Percentiles rank a stretch among this genome's conserved stretches.
These are phyloP conservation scores for Leccinum boreale DNA, from an alignment of 768 basidiomycete species.

Conservation along the genomic window DNA sequence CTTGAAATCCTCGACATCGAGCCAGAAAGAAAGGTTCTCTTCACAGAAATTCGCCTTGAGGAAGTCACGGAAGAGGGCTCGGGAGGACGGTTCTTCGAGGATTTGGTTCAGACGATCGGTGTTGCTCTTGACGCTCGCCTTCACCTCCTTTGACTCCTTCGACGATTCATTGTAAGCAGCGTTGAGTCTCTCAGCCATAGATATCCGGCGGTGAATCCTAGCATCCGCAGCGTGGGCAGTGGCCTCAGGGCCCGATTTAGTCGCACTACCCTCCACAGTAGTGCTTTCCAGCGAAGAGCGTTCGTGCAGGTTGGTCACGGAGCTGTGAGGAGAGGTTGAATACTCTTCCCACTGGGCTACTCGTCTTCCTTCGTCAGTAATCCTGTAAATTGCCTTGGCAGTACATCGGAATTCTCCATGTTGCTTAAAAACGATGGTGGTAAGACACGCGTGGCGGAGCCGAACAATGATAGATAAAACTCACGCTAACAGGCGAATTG, in stretches of 20 bases:
- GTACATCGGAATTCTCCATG: slow-evolving; percentile 96
- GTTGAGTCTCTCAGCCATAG: slow-evolving; percentile 71
- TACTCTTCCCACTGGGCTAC: slow-evolving; percentile 79
- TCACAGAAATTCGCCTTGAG: slow-evolving; percentile 94
- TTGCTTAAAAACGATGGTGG: slow-evolving; percentile 49
- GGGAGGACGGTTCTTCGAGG: slow-evolving; percentile 85
- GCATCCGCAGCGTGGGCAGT: slow-evolving; percentile 40
- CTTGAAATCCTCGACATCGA: slow-evolving; percentile 97
- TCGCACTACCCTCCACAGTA: slow-evolving; percentile 21
- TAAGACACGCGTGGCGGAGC: slow-evolving; percentile 4
- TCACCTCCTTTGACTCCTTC: slow-evolving; percentile 42
- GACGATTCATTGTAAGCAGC: slow-evolving; percentile 45
- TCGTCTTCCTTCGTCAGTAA: slow-evolving; percentile 88
- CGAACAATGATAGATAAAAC: slow-evolving; percentile 23
- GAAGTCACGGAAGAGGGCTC: slow-evolving; percentile 92
- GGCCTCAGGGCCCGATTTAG: slow-evolving; percentile 26
- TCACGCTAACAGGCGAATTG: slow-evolving; percentile 70
- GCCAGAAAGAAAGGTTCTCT: slow-evolving; percentile 96
- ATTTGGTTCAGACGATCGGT: slow-evolving; percentile 89
- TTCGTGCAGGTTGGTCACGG: slow-evolving; percentile 58
- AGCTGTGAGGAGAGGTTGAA: slow-evolving; percentile 57
- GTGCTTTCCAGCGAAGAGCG: slow-evolving; percentile 57
- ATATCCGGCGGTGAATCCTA: slow-evolving; percentile 77
- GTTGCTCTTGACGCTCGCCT: slow-evolving; percentile 79
- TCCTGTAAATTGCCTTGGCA: slow-evolving; percentile 89